Evolutionary conservation across 2,329 filamentous ascomycete genomes (phyloP).

Genomic region (Ilyonectria robusta): DNA sequence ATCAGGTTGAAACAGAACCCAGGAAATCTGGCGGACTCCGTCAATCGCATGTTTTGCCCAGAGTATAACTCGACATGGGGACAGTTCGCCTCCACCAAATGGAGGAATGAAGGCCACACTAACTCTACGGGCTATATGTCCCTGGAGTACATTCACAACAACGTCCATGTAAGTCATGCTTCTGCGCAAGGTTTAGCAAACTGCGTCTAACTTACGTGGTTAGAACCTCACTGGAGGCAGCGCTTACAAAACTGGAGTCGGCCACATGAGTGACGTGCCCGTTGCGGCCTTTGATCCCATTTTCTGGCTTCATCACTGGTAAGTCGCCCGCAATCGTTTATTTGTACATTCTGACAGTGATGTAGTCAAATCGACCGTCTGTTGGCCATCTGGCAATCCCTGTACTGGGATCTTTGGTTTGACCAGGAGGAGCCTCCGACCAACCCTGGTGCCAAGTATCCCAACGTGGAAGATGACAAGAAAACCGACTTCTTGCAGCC

Average conservation of each 20-base stretch:
- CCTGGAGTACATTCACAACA: constrained; percentile 58
- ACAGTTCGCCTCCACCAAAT: constrained; percentile 24
- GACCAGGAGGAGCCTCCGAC: constrained; percentile 11
- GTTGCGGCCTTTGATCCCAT: constrained; percentile 75
- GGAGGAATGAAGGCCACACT: neutral
- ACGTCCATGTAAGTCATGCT: constrained; percentile 49
- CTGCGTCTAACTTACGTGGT: neutral
- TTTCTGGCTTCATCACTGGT: constrained; percentile 74
- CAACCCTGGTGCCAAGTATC: neutral
- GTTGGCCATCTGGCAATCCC: constrained; percentile 30
- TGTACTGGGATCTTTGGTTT: constrained; percentile 33
- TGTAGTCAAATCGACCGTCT: constrained; percentile 31
- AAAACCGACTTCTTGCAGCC: constrained; percentile 16
- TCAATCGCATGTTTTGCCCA: constrained; percentile 43
- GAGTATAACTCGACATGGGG: constrained; percentile 46
- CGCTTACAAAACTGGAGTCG: constrained; percentile 51
- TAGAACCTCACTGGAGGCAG: constrained; percentile 29
- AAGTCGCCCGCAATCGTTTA: neutral
- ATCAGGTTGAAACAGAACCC: constrained; percentile 31
- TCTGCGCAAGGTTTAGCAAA: neutral
- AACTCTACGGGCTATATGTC: constrained; percentile 34
- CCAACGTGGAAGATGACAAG: neutral
- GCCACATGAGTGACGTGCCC: constrained; percentile 69
- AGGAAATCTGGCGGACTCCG: constrained; percentile 38
- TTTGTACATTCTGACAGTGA: neutral